These are phyloP conservation scores for Kodamaea lidongshanica DNA, from an alignment of 805 yeast genomes.

Conservation along the genomic window DNA sequence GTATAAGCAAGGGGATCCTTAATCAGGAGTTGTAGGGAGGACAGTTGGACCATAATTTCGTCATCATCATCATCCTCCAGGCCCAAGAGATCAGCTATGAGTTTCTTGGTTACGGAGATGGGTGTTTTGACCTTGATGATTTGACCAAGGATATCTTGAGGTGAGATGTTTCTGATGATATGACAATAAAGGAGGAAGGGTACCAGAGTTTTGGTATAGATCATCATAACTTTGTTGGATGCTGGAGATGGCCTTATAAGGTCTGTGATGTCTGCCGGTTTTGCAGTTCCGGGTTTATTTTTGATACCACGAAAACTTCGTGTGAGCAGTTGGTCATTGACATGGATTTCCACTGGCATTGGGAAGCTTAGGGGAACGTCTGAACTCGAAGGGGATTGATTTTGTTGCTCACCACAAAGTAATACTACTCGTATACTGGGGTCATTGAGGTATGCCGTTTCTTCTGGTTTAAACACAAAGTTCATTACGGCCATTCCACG, in stretches of 20 bases:
- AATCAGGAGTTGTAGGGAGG: slow-evolving; percentile 59
- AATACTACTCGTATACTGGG: slow-evolving; percentile 37
- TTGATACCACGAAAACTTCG: slow-evolving; percentile 57
- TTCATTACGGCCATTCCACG: slow-evolving; percentile 27
- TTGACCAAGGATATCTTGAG: slow-evolving; percentile 18
- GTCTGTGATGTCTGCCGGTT: slow-evolving; percentile 73
- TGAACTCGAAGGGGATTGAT: slow-evolving; percentile 15
- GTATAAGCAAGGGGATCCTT: slow-evolving; percentile 75
- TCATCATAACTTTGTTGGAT: slow-evolving; percentile 44
- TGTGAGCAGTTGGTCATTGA: slow-evolving; percentile 49
- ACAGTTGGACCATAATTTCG: slow-evolving; percentile 60
- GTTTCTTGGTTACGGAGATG: slow-evolving; percentile 35
- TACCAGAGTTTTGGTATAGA: slow-evolving; percentile 52
- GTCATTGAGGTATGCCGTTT: slow-evolving; percentile 17
- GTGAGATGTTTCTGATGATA: slow-evolving; percentile 41
- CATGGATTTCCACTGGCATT: slow-evolving; percentile 56
- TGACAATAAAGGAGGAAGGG: slow-evolving; percentile 51
- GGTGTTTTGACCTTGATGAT: slow-evolving; percentile 46
- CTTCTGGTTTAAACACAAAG: slow-evolving; percentile 42
- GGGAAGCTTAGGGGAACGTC: slow-evolving; percentile 58
- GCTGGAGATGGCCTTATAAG: slow-evolving; percentile 24
- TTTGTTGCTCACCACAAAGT: slow-evolving; percentile 43
- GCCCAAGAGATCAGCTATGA: slow-evolving; percentile 35
- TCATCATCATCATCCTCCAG: slow-evolving; percentile 45
- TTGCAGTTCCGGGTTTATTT: slow-evolving; percentile 68